Evolutionary conservation across 179 eudicot genomes (phyloP), one percentile per base, ranked within the genome.

Genomic region (Actinidia polygama): DNA sequence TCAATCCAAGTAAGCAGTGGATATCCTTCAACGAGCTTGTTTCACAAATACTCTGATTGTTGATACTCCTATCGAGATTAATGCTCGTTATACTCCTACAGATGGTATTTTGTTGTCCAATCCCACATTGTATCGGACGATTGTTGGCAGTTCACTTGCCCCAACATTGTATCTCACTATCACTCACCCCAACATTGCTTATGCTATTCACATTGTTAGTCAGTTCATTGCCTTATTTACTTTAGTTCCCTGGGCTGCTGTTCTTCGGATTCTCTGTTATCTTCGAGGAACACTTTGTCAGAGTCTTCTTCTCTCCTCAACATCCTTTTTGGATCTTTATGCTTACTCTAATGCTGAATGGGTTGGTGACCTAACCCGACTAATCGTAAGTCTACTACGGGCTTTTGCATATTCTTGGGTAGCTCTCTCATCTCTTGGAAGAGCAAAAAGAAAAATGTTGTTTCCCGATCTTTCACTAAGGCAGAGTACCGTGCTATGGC

Each of bases 361-460:
- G 26, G 67, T 19, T 19, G 36, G 57, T 77, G 80, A 77, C 14
- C 19, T 77, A 69, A 77, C 14, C 19, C 15, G 3, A 40, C 21
- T 10, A 24, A 77, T 61, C 70, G 18, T 0, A 54, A 54, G 19
- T 75, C 21, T 51, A 14, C n/a, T 23, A 75, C 47, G 7, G 10
- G 67, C 3, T 36, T 57, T 59, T 77, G 51, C 18, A 10, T 59
- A 0, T 77, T 77, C 30, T 18, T 59, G 5, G 36, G 71, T 21
- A 53, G 61, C 10, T 40, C 80, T 58, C 70, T 77, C 18, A 59
- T 77, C 16, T 77, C 40, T 8, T 77, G 54, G 23, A 61, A 77
- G 23, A 58, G 70, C 8, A 77, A 58, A 40, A 77, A 77, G 18
- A 7, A 77, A 40, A 50, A 0, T 40, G 24, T 77, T 58, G 70